Percentiles rank a stretch among this genome's conserved stretches.
phyloP scores from a whole-genome alignment of 257 asterid genomes.

The Plantago major region DNA sequence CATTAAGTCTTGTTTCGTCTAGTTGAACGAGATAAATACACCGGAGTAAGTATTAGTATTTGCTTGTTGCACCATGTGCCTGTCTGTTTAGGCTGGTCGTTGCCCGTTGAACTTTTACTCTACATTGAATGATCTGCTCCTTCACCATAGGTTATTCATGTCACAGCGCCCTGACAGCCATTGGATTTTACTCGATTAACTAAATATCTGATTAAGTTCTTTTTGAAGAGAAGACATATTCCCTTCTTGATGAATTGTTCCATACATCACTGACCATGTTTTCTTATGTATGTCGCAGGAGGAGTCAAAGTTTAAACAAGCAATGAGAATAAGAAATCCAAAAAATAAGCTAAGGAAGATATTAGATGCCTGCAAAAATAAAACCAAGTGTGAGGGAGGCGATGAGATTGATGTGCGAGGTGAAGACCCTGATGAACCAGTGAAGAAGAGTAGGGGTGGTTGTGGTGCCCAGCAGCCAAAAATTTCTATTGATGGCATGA shows the following conservation, averaged over 20 bases:
- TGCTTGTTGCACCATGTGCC: too few relatives aligned
- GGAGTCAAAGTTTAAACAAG: constrained; percentile 78
- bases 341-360: constrained; percentile 73
- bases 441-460: constrained; percentile 79
- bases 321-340: constrained; percentile 77
- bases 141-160: too few relatives aligned
- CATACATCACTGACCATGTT: neutral
- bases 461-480: constrained; percentile 99
- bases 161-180: too few relatives aligned
- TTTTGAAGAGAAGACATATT: neutral
- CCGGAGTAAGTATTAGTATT: too few relatives aligned
- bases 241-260: neutral
- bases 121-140: too few relatives aligned
- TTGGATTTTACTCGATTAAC: neutral
- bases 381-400: constrained; percentile 86
- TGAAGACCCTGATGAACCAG: constrained; percentile 74
- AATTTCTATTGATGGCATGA: constrained; percentile 94
- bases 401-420: constrained; percentile 77
- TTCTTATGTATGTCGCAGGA: constrained; percentile 43
- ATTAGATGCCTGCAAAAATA: constrained; percentile 83
- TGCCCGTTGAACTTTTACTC: too few relatives aligned
- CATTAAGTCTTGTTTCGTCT: too few relatives aligned
- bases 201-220: neutral
- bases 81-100: too few relatives aligned
- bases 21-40: too few relatives aligned